Percentiles rank a stretch among this genome's conserved stretches.
phyloP scores from a whole-genome alignment of 2,329 filamentous ascomycete genomes.

The Rutstroemia sp. region DNA sequence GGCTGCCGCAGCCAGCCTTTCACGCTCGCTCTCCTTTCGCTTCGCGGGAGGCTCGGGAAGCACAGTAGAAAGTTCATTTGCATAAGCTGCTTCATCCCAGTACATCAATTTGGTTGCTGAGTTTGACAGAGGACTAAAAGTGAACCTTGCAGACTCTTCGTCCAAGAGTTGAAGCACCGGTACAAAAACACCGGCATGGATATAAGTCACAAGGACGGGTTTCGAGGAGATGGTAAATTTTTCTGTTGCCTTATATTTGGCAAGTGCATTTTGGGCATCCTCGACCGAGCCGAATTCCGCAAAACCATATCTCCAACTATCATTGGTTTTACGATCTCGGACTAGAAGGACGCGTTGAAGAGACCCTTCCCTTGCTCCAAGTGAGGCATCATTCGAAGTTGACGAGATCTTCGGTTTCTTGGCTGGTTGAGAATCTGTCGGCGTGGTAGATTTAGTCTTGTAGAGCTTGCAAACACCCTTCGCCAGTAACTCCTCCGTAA shows the following conservation, averaged over 20 bases:
- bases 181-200: slow-evolving; percentile 79
- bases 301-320: slow-evolving; percentile 77
- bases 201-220: slow-evolving; percentile 63
- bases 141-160: slow-evolving; percentile 51
- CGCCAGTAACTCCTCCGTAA: slow-evolving; percentile 65
- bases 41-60: slow-evolving; percentile 33
- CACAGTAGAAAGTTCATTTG: slow-evolving; percentile 53
- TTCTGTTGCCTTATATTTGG: slow-evolving; percentile 63
- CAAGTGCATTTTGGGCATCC: slow-evolving; percentile 67
- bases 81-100: slow-evolving; percentile 69
- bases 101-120: slow-evolving; percentile 62
- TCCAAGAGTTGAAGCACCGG: slow-evolving; percentile 55
- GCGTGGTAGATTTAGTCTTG: slow-evolving; percentile 40
- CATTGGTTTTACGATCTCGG: slow-evolving; percentile 61
- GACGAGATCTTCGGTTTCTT: slow-evolving; percentile 44
- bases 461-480: slow-evolving; percentile 69
- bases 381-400: slow-evolving; percentile 41
- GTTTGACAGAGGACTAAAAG: slow-evolving; percentile 65
- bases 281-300: slow-evolving; percentile 72
- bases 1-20: slow-evolving; percentile 32
- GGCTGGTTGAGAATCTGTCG: slow-evolving; percentile 26
- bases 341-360: slow-evolving; percentile 71
- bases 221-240: slow-evolving; percentile 73
- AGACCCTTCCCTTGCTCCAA: slow-evolving; percentile 65
- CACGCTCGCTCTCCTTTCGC: slow-evolving; percentile 25